Base-by-base conservation (phyloP, 371 early-diverging fungal genomes). In the Sporodiniella umbellata region DNA sequence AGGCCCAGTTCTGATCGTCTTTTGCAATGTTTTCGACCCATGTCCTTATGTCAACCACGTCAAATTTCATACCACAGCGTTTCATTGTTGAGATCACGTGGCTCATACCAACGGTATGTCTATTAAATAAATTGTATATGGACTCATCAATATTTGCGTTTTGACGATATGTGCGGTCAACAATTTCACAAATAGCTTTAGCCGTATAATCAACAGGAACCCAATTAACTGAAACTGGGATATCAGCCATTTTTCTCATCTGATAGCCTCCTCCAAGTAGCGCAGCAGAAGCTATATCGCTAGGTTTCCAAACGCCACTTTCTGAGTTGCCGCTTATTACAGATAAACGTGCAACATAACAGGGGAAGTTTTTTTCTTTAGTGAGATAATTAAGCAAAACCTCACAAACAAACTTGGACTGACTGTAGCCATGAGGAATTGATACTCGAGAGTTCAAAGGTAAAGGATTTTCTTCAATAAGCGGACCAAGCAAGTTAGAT, bases 391-490 rank as follows among this genome's bases (percentile, higher is more conserved):
- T 24, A 2, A 66, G 51, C 17, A 78, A 43, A 2, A 51, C 51
- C 30, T 78, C 72, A 17, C 61, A 56, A 35, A 78, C 56, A 33
- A 62, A 70, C 42, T 78, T 78, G 33, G 69, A 68, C 4, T 72
- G 68, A 5, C 54, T 61, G 30, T 74, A 78, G 1, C 78, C 75
- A 57, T 67, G 66, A 11, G 71, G 63, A 56, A 68, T 64, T n/a
- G 59, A 31, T 12, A 62, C 58, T 31, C 49, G 53, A 15, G 68
- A 45, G 25, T 73, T 58, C 4, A 66, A 23, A 18, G 62, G 64
- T 1, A 67, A 26, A 11, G 54, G 56, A 2, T 46, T 33, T 26
- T 78, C 79, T 5, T 51, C 42, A 12, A 74, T 37, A 5, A 17
- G 19, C 2, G 26, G 2, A 11, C 49, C 61, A 4, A 4, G 17